Base-by-base conservation (phyloP, 2,329 filamentous ascomycete species). In the Fulvia fulva region DNA sequence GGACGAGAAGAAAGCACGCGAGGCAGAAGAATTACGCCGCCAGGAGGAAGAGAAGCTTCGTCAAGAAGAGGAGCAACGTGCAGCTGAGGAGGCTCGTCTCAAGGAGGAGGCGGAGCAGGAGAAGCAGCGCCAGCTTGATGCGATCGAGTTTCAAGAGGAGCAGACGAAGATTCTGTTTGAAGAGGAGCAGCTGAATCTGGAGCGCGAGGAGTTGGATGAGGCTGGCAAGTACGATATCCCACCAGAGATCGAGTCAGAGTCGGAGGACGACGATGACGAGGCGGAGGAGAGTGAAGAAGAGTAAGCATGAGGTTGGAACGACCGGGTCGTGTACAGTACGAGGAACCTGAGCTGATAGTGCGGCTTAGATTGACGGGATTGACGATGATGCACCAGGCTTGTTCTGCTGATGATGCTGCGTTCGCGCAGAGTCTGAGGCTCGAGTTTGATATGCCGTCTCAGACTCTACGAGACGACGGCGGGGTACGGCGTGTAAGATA, bases 141-240 rank as follows among this genome's bases (percentile, higher is more conserved):
- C 37, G 37, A 41, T 41, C 8, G 14, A n/a, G 37, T n/a, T 41
- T n/a, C 37, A 61, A 57, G 54, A 55, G 43, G 46, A 46, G 43
- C 57, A 57, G 28, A 47, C 57, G 25, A 51, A 63, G 37, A 16
- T 41, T 3, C 4, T 41, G 37, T 41, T 41, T 19, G 37, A 14
- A n/a, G 61, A 60, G 19, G 56, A 50, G 23, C 43, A 55, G 21
- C 41, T 59, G 5, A 66, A 64, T 0, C 57, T 59, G 51, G 65
- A 68, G 55, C 65, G 68, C 21, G 53, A 55, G 3, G 57, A 59
- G 16, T 57, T 63, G 65, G 52, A 50, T 64, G 37, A 61, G 8
- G 65, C 68, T 55, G 53, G 41, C 14, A 66, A 64, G 34, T 65
- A 70, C 59, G 16, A 16, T 16, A 41, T 41, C 8, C 37, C 37